Conservation (phyloP, 1,284 basidiomycete species). For the Mycena citricolor region DNA sequence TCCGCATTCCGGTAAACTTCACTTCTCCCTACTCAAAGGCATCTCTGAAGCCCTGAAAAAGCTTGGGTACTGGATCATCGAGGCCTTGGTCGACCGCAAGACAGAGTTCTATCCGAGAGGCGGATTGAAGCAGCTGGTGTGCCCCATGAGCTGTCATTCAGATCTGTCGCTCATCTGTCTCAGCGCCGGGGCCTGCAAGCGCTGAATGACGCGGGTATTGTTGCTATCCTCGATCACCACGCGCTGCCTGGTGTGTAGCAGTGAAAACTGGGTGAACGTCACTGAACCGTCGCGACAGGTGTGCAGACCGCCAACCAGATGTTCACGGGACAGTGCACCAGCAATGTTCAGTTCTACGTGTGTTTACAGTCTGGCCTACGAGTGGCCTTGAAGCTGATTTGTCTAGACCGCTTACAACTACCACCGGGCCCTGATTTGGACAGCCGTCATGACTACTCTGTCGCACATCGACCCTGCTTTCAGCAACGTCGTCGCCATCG, state of each 20-base stretch:
- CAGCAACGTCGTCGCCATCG: slow-evolving; percentile 62
- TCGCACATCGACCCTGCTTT: slow-evolving; percentile 70
- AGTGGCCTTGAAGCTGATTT: too few relatives aligned
- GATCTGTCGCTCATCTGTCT: not conserved
- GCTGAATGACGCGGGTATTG: slow-evolving; percentile 61
- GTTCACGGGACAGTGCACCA: slow-evolving; percentile 74
- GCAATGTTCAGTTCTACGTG: slow-evolving; percentile 73
- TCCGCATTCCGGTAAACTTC: slow-evolving; percentile 65
- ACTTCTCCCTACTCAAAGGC: not conserved
- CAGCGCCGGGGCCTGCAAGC: slow-evolving; percentile 62
- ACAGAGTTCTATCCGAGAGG: slow-evolving; percentile 69
- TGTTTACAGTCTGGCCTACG: slow-evolving; percentile 21
- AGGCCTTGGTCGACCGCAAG: slow-evolving; percentile 60
- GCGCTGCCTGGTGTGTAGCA: slow-evolving; percentile 53
- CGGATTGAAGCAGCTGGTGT: slow-evolving; percentile 62
- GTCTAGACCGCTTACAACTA: slow-evolving; percentile 67
- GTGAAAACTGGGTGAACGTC: too few relatives aligned
- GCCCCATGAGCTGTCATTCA: slow-evolving; percentile 21
- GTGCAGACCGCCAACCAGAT: slow-evolving; percentile 57
- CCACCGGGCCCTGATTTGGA: slow-evolving; percentile 73
- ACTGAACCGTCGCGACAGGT: slow-evolving; percentile 34
- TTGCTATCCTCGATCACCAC: slow-evolving; percentile 73
- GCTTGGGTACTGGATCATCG: slow-evolving; percentile 82
- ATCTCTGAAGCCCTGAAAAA: slow-evolving; percentile 27
- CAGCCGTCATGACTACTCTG: slow-evolving; percentile 72